These are phyloP conservation scores for Ustilago bromivora DNA, from an alignment of 1,284 basidiomycete species.

Conservation along the genomic window DNA sequence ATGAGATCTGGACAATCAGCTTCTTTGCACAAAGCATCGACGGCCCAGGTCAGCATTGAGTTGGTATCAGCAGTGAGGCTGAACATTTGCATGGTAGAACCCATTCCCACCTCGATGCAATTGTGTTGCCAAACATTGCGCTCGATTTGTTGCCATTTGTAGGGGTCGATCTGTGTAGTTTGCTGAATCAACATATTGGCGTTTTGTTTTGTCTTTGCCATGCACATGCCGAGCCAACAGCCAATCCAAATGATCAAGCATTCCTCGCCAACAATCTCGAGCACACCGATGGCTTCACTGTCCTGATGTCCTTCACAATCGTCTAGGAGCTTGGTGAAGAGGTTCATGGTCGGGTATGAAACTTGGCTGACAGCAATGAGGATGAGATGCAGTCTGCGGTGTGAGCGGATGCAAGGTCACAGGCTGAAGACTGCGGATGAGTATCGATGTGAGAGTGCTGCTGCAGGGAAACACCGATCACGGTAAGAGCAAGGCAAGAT, in stretches of 20 bases:
- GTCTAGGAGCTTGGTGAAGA: constrained; percentile 75
- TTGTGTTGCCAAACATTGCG: constrained; percentile 33
- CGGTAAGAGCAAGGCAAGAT: too few species aligned
- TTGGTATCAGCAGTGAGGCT: constrained; percentile 45
- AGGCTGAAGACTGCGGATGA: too few species aligned
- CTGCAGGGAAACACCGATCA: too few species aligned
- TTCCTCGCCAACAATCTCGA: constrained; percentile 73
- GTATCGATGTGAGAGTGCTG: too few species aligned
- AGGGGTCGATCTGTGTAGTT: too few species aligned
- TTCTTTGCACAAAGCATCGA: constrained; percentile 21
- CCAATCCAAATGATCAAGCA: constrained; percentile 72
- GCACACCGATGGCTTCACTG: constrained; percentile 34
- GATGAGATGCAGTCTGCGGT: constrained; percentile 9
- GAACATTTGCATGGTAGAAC: constrained; percentile 28
- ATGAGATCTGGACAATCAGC: constrained; percentile 23
- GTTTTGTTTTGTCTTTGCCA: constrained; percentile 74
- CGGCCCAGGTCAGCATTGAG: constrained; percentile 42
- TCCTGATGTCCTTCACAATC: constrained; percentile 34
- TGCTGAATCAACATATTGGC: too few species aligned
- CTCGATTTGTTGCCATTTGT: too few species aligned
- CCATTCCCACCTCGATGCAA: constrained; percentile 31
- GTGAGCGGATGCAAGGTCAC: too few species aligned
- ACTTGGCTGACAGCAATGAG: constrained; percentile 52
- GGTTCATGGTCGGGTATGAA: constrained; percentile 72
- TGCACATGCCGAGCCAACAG: constrained; percentile 59